These are phyloP conservation scores for Pleurotus tuoliensis DNA, from an alignment of 768 basidiomycete genomes.

Conservation along the genomic window DNA sequence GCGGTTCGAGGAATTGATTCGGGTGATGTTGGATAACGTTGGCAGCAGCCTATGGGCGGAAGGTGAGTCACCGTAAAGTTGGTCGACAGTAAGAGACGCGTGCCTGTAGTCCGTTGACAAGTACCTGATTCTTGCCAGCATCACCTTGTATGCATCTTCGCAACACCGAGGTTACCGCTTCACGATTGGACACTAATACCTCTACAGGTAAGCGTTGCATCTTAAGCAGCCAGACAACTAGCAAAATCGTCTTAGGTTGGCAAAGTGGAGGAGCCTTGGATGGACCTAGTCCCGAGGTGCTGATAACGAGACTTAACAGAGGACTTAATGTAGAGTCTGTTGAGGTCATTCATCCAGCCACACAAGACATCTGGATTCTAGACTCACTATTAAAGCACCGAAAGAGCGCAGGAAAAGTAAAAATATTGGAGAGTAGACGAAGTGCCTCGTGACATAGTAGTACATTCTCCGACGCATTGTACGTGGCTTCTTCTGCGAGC, in stretches of 20 bases:
- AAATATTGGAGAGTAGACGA: slow-evolving; percentile 45
- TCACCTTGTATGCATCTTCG: slow-evolving; percentile 27
- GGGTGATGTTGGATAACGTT: slow-evolving; percentile 37
- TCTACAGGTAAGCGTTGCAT: slow-evolving; percentile 42
- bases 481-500: not conserved
- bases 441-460: slow-evolving; percentile 53
- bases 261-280: slow-evolving; percentile 3
- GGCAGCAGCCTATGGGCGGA: slow-evolving; percentile 26
- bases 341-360: no score
- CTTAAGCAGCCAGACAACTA: slow-evolving; percentile 48
- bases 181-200: slow-evolving; percentile 28
- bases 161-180: slow-evolving; percentile 31
- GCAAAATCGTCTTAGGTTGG: slow-evolving; percentile 26
- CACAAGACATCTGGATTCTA: not conserved
- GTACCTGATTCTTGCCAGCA: slow-evolving; percentile 26
- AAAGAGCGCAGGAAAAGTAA: slow-evolving; percentile 43
- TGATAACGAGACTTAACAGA: not conserved
- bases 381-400: slow-evolving; percentile 46
- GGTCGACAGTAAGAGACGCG: not conserved
- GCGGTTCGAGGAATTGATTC: slow-evolving; percentile 41
- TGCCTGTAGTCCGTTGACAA: slow-evolving; percentile 32
- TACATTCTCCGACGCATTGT: slow-evolving; percentile 33
- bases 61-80: not conserved
- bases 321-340: not conserved
- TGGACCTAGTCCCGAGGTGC: not conserved